Evolutionary conservation across 441 rosid species (phyloP), one percentile per base, ranked within the genome.

Genomic region (Hypseocharis bilobata): DNA sequence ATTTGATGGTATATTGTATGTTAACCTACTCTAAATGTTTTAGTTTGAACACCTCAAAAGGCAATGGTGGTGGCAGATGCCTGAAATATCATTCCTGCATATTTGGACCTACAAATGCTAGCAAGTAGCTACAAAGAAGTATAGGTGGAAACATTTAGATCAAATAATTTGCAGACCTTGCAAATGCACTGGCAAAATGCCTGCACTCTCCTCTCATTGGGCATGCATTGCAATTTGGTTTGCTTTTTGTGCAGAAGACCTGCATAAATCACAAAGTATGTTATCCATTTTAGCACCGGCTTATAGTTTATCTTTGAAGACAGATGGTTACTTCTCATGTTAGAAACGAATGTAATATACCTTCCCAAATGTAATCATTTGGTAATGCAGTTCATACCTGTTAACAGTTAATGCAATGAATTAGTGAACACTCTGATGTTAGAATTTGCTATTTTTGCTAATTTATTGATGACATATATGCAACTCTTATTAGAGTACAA

Each of bases 171-270:
- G 23, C 74, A 72, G 68, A 91, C 99, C 99, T 94, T 74, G 99
- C 88, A 85, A 85, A 94, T 64, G 99, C 99, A 81, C 99, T 94
- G 44, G 99, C 98, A 76, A 91, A 94, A 72, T 94, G 99, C 72
- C 96, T 86, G 85, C 99, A 94, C 63, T 91, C 98, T 74, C 93
- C 91, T 82, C 96, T 83, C 96, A 94, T 86, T 59, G 99, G 99
- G 68, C 99, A 94, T 44, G 96, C 98, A 78, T 94, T 94, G 84
- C 99, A 94, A 67, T 91, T 94, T 59, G 99, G 99, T 72, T 74
- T 86, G 68, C 77, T 91, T 82, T 94, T 94, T 49, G 98, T 91
- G 81, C 99, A 94, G 72, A 94, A 94, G 17, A 91, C 99, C 99
- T 94, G 88, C 81, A 83, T 60, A 66, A 71, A 62, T 70, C 69